A percentile compares a stretch with the other conserved stretches of the same genome.
Conservation (phyloP, 2,329 filamentous ascomycete species). For the Coniochaeta sp. region DNA sequence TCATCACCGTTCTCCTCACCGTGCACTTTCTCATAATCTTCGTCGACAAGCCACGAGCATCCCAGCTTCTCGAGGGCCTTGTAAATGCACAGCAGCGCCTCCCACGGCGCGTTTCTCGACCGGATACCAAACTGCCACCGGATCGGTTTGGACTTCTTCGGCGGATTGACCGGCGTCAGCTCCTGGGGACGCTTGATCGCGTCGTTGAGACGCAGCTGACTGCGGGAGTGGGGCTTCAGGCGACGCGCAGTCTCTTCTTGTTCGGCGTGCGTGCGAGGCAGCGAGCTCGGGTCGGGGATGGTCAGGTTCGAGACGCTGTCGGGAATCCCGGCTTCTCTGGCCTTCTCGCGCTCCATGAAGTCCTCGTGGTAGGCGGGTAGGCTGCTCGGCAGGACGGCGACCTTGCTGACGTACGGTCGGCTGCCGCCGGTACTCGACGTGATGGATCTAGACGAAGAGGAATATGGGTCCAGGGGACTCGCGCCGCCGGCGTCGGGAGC, state of each 20-base stretch:
- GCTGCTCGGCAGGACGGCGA: slow-evolving; percentile 86
- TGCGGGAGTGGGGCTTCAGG: slow-evolving; percentile 77
- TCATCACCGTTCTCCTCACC: slow-evolving; percentile 28
- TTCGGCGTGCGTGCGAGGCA: slow-evolving; percentile 58
- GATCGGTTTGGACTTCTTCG: slow-evolving; percentile 69
- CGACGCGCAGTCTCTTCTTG: slow-evolving; percentile 74
- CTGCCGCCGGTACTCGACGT: slow-evolving; percentile 36
- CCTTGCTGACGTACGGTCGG: slow-evolving; percentile 67
- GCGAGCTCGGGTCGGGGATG: slow-evolving; percentile 39
- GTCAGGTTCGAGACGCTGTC: slow-evolving; percentile 33
- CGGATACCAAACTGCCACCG: slow-evolving; percentile 98
- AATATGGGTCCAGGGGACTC: slow-evolving; percentile 37
- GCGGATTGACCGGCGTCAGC: slow-evolving; percentile 54
- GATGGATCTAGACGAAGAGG: slow-evolving; percentile 42
- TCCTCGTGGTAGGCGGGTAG: slow-evolving; percentile 85
- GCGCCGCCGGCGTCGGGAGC: slow-evolving; percentile 20
- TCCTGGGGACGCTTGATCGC: slow-evolving; percentile 50
- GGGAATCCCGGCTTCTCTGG: slow-evolving; percentile 37
- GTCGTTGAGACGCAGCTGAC: slow-evolving; percentile 61
- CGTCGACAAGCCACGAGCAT: slow-evolving; percentile 74
- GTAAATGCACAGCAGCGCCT: slow-evolving; percentile 92
- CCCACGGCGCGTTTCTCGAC: slow-evolving; percentile 86
- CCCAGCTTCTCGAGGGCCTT: slow-evolving; percentile 82
- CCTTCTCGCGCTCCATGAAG: slow-evolving; percentile 68
- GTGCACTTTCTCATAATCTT: slow-evolving; percentile 45